Evolutionary conservation across 805 yeast genomes (phyloP), one percentile per base, ranked within the genome.

Genomic region (Teunomyces panamensis): DNA sequence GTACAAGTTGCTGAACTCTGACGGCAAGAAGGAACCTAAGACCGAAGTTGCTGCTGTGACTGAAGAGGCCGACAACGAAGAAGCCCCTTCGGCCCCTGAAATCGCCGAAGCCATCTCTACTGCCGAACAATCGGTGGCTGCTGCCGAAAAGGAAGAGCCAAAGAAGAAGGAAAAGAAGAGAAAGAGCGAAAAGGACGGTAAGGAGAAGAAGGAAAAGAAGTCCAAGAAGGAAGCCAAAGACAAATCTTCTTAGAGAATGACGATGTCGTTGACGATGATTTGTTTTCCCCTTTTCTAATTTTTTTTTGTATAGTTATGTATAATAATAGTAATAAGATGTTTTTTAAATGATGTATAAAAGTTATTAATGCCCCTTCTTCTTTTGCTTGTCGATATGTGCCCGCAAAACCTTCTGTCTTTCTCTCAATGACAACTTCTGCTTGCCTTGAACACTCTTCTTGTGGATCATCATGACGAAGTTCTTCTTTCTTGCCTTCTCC

Each of bases 401-500:
- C 53, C 85, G 76, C 58, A 94, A 71, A 14, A 87, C 83, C 66
- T 83, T 87, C 67, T 91, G 97, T 67, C 89, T 84, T 66, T 94
- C 98, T 59, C 96, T 79, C 58, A 94, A 75, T 48, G 97, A 88
- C 78, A 86, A 76, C 71, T 85, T 87, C 54, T 86, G 91, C 69
- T 94, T 94, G 53, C 98, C 98, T 68, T 88, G 96, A 34, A 94
- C 98, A 44, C 88, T 84, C 60, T 83, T 83, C 74, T 92, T 94
- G 70, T 94, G 99, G 57, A 94, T 88, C 92, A 88, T 88, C 99
- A 94, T 94, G 64, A 94, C 92, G 64, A 90, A 94, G 71, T 94
- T 94, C 96, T 94, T 94, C 89, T 89, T 89, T 68, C 98, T 81
- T 20, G 90, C 95, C 81, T 94, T 94, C 71, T 95, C 97, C 69